Conservation (phyloP, 1,284 basidiomycete species). For the Hymenochaete sp. region DNA sequence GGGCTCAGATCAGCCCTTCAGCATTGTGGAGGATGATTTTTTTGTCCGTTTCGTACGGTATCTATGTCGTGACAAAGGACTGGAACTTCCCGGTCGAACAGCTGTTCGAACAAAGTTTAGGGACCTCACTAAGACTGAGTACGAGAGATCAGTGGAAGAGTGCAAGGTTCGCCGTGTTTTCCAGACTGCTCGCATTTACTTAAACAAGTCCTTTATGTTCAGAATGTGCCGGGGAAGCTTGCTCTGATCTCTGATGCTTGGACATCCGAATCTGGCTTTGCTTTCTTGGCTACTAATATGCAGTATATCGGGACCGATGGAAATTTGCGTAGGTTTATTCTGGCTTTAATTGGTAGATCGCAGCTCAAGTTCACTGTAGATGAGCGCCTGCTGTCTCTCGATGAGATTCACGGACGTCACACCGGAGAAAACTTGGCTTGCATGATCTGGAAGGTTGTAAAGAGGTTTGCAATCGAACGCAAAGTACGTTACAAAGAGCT, state of each 20-base stretch:
- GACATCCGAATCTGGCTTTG: constrained; percentile 26
- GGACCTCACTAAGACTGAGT: no score
- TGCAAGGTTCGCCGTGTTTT: no score
- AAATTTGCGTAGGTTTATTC: not conserved
- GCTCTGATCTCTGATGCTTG: constrained; percentile 27
- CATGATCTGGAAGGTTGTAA: constrained; percentile 13
- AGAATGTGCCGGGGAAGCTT: constrained; percentile 23
- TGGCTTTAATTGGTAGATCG: not conserved
- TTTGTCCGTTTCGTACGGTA: not conserved
- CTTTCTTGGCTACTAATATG: constrained; percentile 29
- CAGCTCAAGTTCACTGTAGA: no score
- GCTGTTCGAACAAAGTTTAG: no score
- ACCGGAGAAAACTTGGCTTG: constrained; percentile 17
- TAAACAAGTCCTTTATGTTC: not conserved
- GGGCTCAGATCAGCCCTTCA: not conserved
- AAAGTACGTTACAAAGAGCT: constrained; percentile 4
- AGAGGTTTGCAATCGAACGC: constrained; percentile 5
- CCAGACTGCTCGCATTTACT: no score
- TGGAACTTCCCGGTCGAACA: no score
- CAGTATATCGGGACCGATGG: constrained; percentile 25
- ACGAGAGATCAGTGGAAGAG: no score
- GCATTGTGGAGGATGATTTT: not conserved
- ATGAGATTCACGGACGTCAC: constrained; percentile 17
- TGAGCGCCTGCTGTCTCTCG: constrained; percentile 17
- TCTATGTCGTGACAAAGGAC: not conserved